Evolutionary conservation across 768 basidiomycete species (phyloP).

Genomic region (Zangia roseola): DNA sequence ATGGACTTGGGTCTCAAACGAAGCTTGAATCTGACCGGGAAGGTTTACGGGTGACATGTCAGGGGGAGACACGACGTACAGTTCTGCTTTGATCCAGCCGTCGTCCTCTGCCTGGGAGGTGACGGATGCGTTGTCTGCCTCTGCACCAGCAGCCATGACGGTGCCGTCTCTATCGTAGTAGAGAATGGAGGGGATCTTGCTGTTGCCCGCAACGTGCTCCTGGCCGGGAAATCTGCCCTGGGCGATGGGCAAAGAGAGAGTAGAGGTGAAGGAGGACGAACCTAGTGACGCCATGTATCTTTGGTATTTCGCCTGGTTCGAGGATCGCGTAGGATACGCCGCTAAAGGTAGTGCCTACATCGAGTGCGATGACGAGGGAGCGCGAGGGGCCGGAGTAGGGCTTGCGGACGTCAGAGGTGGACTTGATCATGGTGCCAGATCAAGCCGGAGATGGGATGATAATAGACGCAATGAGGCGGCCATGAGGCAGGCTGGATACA

Average conservation of each 20-base stretch:
- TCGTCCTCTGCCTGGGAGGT: constrained; percentile 73
- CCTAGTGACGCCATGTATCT: constrained; percentile 81
- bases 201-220: constrained; percentile 83
- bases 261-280: constrained; percentile 27
- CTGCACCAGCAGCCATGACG: constrained; percentile 74
- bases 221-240: constrained; percentile 71
- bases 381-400: constrained; percentile 65
- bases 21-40: constrained; percentile 63
- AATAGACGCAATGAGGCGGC: constrained; percentile 6
- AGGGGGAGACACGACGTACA: constrained; percentile 45
- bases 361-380: constrained; percentile 74
- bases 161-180: constrained; percentile 67
- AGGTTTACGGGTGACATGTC: background rate
- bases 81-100: constrained; percentile 70
- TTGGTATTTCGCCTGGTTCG: constrained; percentile 77
- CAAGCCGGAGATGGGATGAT: background rate
- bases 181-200: constrained; percentile 77
- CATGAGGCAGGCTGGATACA: constrained; percentile 16
- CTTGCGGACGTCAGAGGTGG: constrained; percentile 63
- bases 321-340: constrained; percentile 84
- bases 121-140: constrained; percentile 62
- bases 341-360: constrained; percentile 81
- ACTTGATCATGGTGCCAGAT: constrained; percentile 42
- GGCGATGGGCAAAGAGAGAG: constrained; percentile 11
- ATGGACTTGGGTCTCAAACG: constrained; percentile 75